phyloP scores from a whole-genome alignment of 1,284 basidiomycete genomes.

The Trichosporon sp. region DNA sequence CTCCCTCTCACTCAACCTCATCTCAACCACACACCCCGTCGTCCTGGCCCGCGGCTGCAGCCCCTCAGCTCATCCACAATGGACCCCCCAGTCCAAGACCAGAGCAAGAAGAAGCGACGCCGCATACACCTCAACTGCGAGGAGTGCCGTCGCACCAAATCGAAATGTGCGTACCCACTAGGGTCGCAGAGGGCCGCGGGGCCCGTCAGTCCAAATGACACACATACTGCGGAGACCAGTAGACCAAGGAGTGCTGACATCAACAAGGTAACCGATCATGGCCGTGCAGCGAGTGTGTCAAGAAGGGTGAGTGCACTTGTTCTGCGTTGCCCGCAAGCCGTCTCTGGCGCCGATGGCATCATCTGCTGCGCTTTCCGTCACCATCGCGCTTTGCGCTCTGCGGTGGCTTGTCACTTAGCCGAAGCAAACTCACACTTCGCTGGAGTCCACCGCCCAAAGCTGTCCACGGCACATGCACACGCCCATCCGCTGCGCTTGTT shows the following conservation, averaged over 20 bases:
- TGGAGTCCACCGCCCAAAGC: too few relatives aligned
- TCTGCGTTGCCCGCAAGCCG: too few relatives aligned
- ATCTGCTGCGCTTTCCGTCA: neutral
- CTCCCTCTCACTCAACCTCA: neutral
- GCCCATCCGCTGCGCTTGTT: neutral
- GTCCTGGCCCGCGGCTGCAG: neutral
- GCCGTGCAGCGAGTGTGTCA: conserved; percentile 35
- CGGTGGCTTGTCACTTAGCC: neutral
- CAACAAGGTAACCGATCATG: conserved; percentile 28
- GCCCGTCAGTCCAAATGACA: neutral
- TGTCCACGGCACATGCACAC: too few relatives aligned
- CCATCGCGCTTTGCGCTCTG: too few relatives aligned
- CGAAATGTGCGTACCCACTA: conserved; percentile 28
- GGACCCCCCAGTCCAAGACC: conserved; percentile 20
- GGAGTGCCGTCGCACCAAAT: conserved; percentile 34
- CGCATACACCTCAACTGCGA: conserved; percentile 34
- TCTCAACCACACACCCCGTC: neutral
- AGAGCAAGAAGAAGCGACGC: conserved; percentile 27
- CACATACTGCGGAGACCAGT: neutral
- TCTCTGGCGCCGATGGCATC: neutral
- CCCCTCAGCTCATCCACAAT: neutral
- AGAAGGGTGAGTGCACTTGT: conserved; percentile 26
- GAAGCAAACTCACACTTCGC: neutral
- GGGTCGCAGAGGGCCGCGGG: neutral
- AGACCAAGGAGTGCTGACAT: conserved; percentile 12